A percentile compares a stretch with the other conserved stretches of the same genome.
Evolutionary conservation across 257 asterid species (phyloP).

Genomic region (Verbascum thapsus): DNA sequence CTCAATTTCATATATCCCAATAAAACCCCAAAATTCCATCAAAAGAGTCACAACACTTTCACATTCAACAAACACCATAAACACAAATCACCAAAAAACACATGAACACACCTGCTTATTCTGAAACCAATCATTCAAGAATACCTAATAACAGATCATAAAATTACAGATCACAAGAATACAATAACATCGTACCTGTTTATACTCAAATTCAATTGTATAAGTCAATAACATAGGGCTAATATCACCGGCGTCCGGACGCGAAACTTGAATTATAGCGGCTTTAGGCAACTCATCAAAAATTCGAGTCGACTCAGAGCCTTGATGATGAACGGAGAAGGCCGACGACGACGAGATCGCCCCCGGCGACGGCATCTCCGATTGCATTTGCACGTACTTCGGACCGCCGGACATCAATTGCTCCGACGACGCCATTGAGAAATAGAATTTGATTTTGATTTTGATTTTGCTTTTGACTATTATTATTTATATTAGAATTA

Average conservation of each 20-base stretch:
- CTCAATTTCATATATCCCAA: not conserved
- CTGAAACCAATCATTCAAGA: not conserved
- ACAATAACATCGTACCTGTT: conserved; percentile 40
- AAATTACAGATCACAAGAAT: not conserved
- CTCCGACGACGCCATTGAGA: conserved; percentile 47
- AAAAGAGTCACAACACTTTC: not conserved
- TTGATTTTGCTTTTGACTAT: too few species aligned
- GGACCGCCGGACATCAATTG: conserved; percentile 37
- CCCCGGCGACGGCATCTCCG: conserved; percentile 41
- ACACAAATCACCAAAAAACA: too few species aligned
- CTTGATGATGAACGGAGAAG: conserved; percentile 31
- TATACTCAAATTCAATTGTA: conserved; percentile 51
- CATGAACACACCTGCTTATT: not conserved
- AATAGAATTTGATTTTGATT: not conserved
- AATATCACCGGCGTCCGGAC: conserved; percentile 58
- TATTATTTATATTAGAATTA: too few species aligned
- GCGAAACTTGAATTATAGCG: conserved; percentile 49
- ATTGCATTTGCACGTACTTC: conserved; percentile 44
- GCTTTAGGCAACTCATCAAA: conserved; percentile 59
- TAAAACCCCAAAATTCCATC: not conserved
- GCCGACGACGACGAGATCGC: conserved; percentile 32
- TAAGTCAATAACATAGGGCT: conserved; percentile 64
- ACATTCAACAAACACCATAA: too few species aligned
- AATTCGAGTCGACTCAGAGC: conserved; percentile 45
- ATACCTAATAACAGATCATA: not conserved